Percentiles rank a stretch among this genome's conserved stretches.
These are phyloP conservation scores for Solanum medicagineum DNA, from an alignment of 257 asterid species.

Conservation along the genomic window DNA sequence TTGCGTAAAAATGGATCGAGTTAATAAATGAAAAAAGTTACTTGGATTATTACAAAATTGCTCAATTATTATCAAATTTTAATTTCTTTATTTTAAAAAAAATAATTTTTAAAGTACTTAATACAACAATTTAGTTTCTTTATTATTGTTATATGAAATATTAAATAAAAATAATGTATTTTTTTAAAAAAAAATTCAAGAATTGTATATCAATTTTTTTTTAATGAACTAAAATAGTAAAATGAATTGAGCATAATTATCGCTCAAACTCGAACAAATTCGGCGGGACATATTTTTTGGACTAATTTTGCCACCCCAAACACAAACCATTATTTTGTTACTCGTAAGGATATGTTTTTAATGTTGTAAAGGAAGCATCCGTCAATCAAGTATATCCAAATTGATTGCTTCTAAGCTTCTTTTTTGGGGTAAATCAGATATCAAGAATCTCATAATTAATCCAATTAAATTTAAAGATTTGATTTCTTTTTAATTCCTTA, in stretches of 20 bases:
- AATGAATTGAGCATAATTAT: not conserved
- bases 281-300: accelerated
- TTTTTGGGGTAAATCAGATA: not conserved
- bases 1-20: no score
- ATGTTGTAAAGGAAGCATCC: not conserved
- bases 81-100: no score
- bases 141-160: no score
- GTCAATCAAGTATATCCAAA: not conserved
- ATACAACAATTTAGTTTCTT: no score
- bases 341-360: not conserved
- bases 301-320: not conserved
- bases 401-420: not conserved
- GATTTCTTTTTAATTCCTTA: not conserved
- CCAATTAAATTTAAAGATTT: not conserved
- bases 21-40: no score
- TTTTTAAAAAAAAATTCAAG: no score
- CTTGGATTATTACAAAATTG: no score
- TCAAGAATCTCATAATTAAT: not conserved
- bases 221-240: no score
- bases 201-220: no score
- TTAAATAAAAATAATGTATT: no score
- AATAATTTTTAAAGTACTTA: no score
- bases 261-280: not conserved
- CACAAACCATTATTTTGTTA: not conserved
- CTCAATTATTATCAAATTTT: no score